phyloP scores from a whole-genome alignment of 1,284 basidiomycete species.

The Puccinia horiana region DNA sequence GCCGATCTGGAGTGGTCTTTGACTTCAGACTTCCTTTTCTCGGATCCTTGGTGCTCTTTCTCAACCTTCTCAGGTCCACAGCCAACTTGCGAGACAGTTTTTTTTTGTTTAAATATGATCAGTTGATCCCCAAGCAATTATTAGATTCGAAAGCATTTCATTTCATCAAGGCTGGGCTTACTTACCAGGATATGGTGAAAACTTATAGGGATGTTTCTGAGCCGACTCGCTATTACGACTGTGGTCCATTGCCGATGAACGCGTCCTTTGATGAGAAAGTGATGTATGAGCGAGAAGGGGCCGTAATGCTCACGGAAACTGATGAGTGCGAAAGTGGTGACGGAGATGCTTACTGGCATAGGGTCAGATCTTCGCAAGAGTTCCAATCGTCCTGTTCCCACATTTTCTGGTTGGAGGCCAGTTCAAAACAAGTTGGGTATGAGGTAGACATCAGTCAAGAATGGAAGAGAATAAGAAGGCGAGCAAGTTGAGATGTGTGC shows the following conservation, averaged over 20 bases:
- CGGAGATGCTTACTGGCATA: constrained; percentile 6
- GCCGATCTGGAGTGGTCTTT: not conserved
- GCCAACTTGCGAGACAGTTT: not conserved
- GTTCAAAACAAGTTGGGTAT: not conserved
- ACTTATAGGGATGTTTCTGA: not conserved
- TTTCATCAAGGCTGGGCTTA: not conserved
- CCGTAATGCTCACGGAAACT: too few species aligned
- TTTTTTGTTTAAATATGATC: not conserved
- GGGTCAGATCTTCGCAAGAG: constrained; percentile 13
- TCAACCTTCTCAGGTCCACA: not conserved
- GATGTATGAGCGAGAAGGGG: not conserved
- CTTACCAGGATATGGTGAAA: constrained; percentile 8
- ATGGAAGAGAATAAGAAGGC: not conserved
- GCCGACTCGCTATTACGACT: not conserved
- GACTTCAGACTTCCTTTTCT: not conserved
- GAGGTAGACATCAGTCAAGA: too few species aligned
- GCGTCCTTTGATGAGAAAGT: not conserved
- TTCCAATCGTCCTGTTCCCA: constrained; percentile 28
- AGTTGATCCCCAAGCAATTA: not conserved
- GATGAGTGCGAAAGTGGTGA: not conserved
- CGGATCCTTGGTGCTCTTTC: not conserved
- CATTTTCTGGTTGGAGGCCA: not conserved
- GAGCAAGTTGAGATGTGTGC: too few species aligned
- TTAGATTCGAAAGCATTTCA: not conserved
- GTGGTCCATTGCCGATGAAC: not conserved